Conservation (phyloP, 352 stramenopile genomes). For the Thalassiosira ordinaria region DNA sequence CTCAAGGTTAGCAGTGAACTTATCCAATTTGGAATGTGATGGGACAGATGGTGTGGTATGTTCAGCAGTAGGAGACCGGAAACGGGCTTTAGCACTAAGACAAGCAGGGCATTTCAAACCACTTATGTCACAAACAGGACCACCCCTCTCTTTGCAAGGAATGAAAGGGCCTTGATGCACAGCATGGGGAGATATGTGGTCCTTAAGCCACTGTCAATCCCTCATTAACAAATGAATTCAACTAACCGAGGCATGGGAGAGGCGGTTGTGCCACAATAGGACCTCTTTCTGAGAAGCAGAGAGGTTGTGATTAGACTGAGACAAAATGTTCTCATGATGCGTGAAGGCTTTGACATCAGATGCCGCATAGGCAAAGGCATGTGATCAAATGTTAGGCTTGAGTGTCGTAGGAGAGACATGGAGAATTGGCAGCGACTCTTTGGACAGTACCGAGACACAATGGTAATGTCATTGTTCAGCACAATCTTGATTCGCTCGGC, state of each 20-base stretch:
- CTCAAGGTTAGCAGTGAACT: neutral
- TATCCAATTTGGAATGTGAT: neutral
- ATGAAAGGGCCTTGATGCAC: constrained; percentile 8
- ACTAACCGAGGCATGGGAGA: constrained; percentile 45
- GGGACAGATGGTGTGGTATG: constrained; percentile 7
- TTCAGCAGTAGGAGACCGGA: neutral
- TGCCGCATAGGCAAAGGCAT: too few relatives aligned
- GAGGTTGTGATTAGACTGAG: constrained; percentile 65
- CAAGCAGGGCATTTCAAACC: constrained; percentile 22
- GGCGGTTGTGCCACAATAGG: constrained; percentile 50
- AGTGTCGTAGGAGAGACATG: too few relatives aligned
- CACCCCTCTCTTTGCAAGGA: neutral
- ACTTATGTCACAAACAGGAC: neutral
- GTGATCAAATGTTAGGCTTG: too few relatives aligned
- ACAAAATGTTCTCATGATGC: neutral
- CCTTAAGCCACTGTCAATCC: constrained; percentile 2
- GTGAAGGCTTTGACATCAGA: constrained; percentile 4
- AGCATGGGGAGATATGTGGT: neutral
- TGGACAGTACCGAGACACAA: constrained; percentile 14
- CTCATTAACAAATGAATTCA: constrained; percentile 38
- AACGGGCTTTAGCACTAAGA: neutral
- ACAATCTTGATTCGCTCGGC: neutral
- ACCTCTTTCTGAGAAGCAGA: constrained; percentile 51
- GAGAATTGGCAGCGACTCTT: too few relatives aligned
- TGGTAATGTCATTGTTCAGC: constrained; percentile 4